Conservation (phyloP, 202 grass and related monocot species). For the Zoysia matrella region DNA sequence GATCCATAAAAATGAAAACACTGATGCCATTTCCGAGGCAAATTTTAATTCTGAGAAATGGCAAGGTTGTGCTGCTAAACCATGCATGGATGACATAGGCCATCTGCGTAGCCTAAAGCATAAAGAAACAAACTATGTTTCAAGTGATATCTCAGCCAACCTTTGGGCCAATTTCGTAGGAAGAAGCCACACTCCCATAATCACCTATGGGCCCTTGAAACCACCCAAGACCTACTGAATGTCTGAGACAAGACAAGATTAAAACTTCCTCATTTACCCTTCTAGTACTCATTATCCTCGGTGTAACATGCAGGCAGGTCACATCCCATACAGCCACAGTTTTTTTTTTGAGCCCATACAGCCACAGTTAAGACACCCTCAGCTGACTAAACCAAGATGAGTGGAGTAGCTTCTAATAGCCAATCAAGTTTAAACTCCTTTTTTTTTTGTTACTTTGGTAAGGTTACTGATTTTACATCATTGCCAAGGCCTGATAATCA, state of each 20-base stretch:
- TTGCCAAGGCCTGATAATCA: background rate
- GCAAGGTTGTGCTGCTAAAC: background rate
- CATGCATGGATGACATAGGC: background rate
- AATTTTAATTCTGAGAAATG: background rate
- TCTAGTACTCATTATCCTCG: background rate
- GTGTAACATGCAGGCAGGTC: slow-evolving; percentile 4
- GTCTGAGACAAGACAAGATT: background rate
- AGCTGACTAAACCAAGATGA: no score
- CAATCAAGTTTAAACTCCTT: background rate
- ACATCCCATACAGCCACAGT: background rate
- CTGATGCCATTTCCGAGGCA: background rate
- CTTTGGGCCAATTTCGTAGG: background rate
- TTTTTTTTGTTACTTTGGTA: background rate
- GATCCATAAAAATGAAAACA: background rate
- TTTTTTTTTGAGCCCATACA: no score
- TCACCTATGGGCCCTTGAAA: background rate
- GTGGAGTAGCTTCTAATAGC: background rate
- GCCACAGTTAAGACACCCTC: background rate
- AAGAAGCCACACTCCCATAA: background rate
- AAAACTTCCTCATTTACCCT: background rate
- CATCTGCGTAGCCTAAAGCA: background rate
- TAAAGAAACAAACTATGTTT: slow-evolving; percentile 3
- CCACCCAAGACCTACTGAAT: background rate
- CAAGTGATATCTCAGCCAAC: background rate
- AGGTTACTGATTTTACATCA: background rate